Conservation (phyloP, 768 basidiomycete genomes). For the Gloeostereum incarnatum region DNA sequence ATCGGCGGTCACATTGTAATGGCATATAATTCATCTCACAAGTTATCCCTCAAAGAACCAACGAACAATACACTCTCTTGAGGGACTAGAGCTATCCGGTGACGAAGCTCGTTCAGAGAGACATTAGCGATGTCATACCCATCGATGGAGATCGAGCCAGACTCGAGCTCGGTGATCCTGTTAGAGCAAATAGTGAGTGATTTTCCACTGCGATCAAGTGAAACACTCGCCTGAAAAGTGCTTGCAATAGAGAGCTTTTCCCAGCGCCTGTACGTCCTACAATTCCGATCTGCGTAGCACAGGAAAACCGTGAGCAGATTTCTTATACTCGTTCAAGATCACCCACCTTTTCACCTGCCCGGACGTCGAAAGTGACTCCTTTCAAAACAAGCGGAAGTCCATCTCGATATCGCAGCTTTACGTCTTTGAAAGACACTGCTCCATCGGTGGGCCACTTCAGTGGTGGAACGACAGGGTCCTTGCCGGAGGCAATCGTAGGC, state of each 20-base stretch:
- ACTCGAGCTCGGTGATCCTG: slow-evolving; percentile 51
- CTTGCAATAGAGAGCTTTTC: slow-evolving; percentile 51
- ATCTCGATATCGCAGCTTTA: slow-evolving; percentile 47
- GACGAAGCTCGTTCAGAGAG: slow-evolving; percentile 43
- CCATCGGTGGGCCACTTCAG: slow-evolving; percentile 43
- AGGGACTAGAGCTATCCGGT: slow-evolving; percentile 56
- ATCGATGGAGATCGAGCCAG: slow-evolving; percentile 47
- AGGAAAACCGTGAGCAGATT: neutral
- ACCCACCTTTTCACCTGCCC: slow-evolving; percentile 56
- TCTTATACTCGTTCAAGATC: neutral
- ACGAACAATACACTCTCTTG: slow-evolving; percentile 49
- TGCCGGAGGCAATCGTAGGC: slow-evolving; percentile 28
- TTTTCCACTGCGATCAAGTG: slow-evolving; percentile 7
- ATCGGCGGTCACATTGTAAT: neutral
- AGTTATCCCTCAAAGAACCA: slow-evolving; percentile 33
- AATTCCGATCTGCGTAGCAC: slow-evolving; percentile 7
- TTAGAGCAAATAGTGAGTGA: neutral
- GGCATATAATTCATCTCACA: slow-evolving; percentile 14
- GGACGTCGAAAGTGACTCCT: slow-evolving; percentile 46
- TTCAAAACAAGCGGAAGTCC: slow-evolving; percentile 60
- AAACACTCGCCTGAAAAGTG: slow-evolving; percentile 33
- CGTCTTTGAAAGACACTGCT: slow-evolving; percentile 42
- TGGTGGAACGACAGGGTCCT: slow-evolving; percentile 44
- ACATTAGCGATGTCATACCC: slow-evolving; percentile 39
- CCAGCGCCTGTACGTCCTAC: slow-evolving; percentile 27